Conservation (phyloP, 2,329 filamentous ascomycete genomes). For the Camillea tinctor region DNA sequence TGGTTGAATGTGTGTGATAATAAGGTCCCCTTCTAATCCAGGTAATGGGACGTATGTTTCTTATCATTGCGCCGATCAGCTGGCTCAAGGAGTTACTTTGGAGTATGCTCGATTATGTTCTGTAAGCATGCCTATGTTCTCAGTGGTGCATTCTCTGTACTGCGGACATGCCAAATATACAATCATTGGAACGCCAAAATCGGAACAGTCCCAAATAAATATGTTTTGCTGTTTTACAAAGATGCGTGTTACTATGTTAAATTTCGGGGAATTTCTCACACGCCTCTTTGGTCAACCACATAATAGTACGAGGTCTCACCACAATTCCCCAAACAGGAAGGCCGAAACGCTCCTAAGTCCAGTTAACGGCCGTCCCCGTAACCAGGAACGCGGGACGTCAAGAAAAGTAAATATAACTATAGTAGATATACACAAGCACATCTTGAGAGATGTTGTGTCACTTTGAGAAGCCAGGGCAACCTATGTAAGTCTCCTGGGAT, state of each 20-base stretch:
- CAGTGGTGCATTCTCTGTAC: too few species aligned
- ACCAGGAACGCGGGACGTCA: background rate
- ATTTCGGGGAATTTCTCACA: background rate
- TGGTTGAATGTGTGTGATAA: too few species aligned
- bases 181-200: too few species aligned
- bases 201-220: too few species aligned
- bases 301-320: background rate
- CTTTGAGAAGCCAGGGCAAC: background rate
- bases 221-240: background rate
- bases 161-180: too few species aligned
- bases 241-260: background rate
- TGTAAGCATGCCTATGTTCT: too few species aligned
- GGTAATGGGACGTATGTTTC: too few species aligned
- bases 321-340: background rate
- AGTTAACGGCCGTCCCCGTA: background rate
- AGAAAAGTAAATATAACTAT: background rate
- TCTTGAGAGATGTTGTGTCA: background rate
- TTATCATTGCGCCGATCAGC: too few species aligned
- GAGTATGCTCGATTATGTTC: too few species aligned
- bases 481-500: background rate
- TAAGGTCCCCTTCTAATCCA: too few species aligned
- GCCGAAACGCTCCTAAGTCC: background rate
- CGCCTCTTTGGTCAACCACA: background rate
- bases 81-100: too few species aligned
- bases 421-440: background rate